These are phyloP conservation scores for Persicaria tinctoria DNA, from an alignment of 148 eudicot species.

Conservation along the genomic window DNA sequence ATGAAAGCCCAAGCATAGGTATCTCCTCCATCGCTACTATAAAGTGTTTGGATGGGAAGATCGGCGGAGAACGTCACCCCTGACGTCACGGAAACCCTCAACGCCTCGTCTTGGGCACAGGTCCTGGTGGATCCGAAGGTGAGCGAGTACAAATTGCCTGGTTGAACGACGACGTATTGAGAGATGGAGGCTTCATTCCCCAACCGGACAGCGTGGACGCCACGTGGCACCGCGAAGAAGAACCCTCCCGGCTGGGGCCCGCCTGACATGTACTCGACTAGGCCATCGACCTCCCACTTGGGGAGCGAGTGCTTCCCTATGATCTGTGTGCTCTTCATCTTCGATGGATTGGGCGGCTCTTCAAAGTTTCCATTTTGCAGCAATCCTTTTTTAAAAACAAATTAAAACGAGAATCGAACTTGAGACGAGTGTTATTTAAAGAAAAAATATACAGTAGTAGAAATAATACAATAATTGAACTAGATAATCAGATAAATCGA, in stretches of 20 bases:
- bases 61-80: not conserved
- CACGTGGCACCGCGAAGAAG: conserved; percentile 40
- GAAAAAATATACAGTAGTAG: too few relatives aligned
- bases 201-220: conserved; percentile 31
- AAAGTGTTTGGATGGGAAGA: conserved; percentile 65
- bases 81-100: conserved; percentile 4
- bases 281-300: conserved; percentile 33
- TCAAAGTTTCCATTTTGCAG: conserved; percentile 48
- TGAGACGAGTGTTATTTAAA: too few relatives aligned
- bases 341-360: conserved; percentile 25
- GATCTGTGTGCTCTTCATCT: conserved; percentile 31
- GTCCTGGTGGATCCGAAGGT: conserved; percentile 39
- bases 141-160: conserved; percentile 28
- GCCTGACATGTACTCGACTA: conserved; percentile 39
- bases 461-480: too few relatives aligned
- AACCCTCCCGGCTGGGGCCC: conserved; percentile 44
- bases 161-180: conserved; percentile 24
- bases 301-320: conserved; percentile 27
- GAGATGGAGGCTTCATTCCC: conserved; percentile 37
- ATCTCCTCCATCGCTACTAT: conserved; percentile 69
- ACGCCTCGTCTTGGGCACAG: conserved; percentile 34
- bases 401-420: not conserved
- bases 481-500: too few relatives aligned
- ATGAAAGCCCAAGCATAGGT: conserved; percentile 70
- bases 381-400: conserved; percentile 18